These are phyloP conservation scores for Hemerocallis citrina DNA, from an alignment of 106 monocot genomes.

Conservation along the genomic window DNA sequence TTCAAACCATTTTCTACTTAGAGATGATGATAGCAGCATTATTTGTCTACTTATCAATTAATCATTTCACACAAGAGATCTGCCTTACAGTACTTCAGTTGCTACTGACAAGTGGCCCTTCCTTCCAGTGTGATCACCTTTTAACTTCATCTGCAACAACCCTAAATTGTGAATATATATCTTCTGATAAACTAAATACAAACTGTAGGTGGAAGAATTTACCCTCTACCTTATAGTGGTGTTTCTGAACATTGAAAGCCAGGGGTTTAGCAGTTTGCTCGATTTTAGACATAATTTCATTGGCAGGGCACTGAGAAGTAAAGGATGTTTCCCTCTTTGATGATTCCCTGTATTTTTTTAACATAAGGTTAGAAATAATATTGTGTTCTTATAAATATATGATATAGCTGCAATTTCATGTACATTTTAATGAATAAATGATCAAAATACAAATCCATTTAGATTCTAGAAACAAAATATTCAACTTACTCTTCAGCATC, in stretches of 20 bases:
- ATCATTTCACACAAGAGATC: not conserved
- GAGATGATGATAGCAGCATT: no score
- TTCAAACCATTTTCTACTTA: no score
- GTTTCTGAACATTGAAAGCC: slow-evolving; percentile 69
- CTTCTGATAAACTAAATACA: not conserved
- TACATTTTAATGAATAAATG: no score
- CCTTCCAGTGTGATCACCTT: slow-evolving; percentile 68
- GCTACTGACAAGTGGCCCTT: slow-evolving; percentile 77
- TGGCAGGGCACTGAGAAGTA: slow-evolving; percentile 51
- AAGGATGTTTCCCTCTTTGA: slow-evolving; percentile 70
- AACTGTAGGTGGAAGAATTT: not conserved
- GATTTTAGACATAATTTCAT: slow-evolving; percentile 75
- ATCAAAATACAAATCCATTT: no score
- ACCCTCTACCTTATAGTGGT: slow-evolving; percentile 64
- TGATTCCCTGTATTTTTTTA: slow-evolving; percentile 22
- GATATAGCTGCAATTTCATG: no score
- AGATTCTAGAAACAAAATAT: no score
- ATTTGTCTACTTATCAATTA: no score
- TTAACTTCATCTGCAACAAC: slow-evolving; percentile 53
- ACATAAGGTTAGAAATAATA: not conserved
- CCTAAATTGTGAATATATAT: not conserved
- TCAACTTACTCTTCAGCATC: no score
- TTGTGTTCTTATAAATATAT: no score
- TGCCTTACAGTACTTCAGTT: slow-evolving; percentile 47
- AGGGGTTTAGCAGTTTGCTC: slow-evolving; percentile 79